Conservation (phyloP, 1,139 yeast genomes). For the Sugiyamaella neomexicana region DNA sequence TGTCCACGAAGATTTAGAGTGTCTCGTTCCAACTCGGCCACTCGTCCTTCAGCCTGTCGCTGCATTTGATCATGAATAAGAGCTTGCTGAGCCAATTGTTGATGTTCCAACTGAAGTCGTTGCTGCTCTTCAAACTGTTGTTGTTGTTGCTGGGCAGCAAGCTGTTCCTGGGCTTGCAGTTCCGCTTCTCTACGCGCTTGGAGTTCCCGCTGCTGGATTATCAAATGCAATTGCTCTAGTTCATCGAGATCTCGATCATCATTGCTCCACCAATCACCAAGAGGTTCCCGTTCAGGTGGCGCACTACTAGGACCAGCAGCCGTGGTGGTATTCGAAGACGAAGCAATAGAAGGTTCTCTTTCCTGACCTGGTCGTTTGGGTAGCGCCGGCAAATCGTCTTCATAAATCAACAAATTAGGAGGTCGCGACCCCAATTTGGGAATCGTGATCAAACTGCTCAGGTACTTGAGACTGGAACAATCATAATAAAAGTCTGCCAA, state of each 20-base stretch:
- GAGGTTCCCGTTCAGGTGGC: conserved; percentile 37
- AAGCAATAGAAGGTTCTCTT: conserved; percentile 40
- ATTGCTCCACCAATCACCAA: conserved; percentile 48
- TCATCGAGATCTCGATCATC: conserved; percentile 31
- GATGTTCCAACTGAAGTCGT: conserved; percentile 66
- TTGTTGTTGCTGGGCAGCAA: conserved; percentile 50
- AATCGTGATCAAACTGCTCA: conserved; percentile 79
- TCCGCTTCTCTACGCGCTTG: conserved; percentile 47
- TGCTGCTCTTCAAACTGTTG: conserved; percentile 69
- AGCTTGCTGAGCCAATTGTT: conserved; percentile 75
- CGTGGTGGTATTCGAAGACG: conserved; percentile 39
- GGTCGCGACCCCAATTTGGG: conserved; percentile 80
- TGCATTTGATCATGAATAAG: conserved; percentile 68
- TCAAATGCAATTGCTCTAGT: conserved; percentile 38
- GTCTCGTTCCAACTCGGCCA: conserved; percentile 81
- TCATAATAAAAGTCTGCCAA: conserved; percentile 86
- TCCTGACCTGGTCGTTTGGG: conserved; percentile 45
- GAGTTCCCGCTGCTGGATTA: conserved; percentile 47
- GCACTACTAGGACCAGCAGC: conserved; percentile 44
- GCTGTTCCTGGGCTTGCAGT: conserved; percentile 51
- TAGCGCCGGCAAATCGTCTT: conserved; percentile 46
- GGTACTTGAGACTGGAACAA: conserved; percentile 79
- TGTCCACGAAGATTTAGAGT: conserved; percentile 73
- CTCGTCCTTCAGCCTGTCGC: conserved; percentile 75
- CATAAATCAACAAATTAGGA: conserved; percentile 58